Evolutionary conservation across 2,329 filamentous ascomycete species (phyloP).

Genomic region (Alternaria atra): DNA sequence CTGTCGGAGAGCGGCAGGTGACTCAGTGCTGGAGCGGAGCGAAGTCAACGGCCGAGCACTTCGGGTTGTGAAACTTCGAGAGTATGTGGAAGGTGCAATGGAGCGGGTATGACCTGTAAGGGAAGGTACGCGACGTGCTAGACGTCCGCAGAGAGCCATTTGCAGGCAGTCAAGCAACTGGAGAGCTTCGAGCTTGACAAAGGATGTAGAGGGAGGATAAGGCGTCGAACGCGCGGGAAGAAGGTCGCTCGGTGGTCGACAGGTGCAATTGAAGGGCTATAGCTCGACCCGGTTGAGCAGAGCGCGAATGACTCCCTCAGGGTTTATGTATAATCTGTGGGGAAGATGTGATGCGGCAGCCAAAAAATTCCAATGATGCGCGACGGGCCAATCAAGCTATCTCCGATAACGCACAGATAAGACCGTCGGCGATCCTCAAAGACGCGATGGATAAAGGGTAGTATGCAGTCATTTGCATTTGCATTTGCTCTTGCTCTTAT

Average conservation of each 20-base stretch:
- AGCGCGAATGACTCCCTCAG: constrained; percentile 38
- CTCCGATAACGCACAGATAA: constrained; percentile 46
- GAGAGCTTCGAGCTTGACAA: constrained; percentile 45
- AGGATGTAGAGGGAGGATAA: constrained; percentile 19
- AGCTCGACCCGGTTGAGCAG: constrained; percentile 43
- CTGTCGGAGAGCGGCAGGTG: constrained; percentile 44
- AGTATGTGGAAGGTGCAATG: constrained; percentile 38
- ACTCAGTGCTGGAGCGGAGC: constrained; percentile 42
- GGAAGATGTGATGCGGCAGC: constrained; percentile 41
- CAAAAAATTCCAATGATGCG: constrained; percentile 44
- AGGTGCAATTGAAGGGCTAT: constrained; percentile 42
- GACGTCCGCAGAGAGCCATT: constrained; percentile 55
- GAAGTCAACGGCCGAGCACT: constrained; percentile 44
- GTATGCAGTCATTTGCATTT: constrained; percentile 1
- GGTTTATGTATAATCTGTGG: constrained; percentile 42
- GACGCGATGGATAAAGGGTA: constrained; percentile 2
- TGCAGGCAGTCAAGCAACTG: constrained; percentile 43
- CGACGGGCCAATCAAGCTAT: constrained; percentile 36
- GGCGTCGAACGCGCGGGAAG: constrained; percentile 29
- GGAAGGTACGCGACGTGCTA: constrained; percentile 52
- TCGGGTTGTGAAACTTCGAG: constrained; percentile 46
- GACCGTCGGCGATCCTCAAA: constrained; percentile 27
- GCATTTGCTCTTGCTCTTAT: not conserved
- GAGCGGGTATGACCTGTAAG: constrained; percentile 46
- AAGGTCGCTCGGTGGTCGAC: constrained; percentile 29